Evolutionary conservation across 108 stramenopile genomes (phyloP), one percentile per base, ranked within the genome.

Genomic region (Cyclostephanos tholiformis): DNA sequence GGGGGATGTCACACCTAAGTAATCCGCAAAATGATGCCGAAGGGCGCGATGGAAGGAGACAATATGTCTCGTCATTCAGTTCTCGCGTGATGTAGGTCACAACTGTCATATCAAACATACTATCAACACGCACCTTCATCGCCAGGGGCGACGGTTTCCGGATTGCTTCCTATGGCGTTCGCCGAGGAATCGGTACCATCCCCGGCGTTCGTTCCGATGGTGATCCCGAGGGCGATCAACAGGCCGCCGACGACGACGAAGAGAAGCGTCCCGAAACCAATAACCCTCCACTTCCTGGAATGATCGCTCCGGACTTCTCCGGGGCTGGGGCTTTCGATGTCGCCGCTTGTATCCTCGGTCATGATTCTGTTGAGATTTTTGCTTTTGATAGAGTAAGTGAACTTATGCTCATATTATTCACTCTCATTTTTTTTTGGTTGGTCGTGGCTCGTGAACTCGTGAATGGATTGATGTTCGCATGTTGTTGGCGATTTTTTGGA

Each of bases 271-370:
- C 65, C 51, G 11, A 71, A 23, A 19, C 61, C 25, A 30, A 32
- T 8, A 4, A 72, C 22, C 46, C 62, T 72, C 71, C 71, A 67
- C 67, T 72, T 79, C 59, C 58, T 78, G 16, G 41, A 29, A 11
- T 44, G 58, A 50, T 77, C 56, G 56, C 16, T 71, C n/a, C 12
- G 25, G 36, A 36, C 4, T 36, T 6, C 36, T 50, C 35, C 20
- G 17, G 4, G 17, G 25, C 52, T 20, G 25, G 52, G 52, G 52
- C 20, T 53, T 10, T 53, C 52, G 7, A 53, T 53, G 52, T 53
- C 52, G 25, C 52, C 52, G 1, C 11, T 53, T 22, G 52, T 10
- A 53, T 53, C 52, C 52, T 53, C 52, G 52, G 52, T 8, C 52
- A 53, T 53, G 19, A 53, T 53, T 51, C 8, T 53, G 52, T 53